phyloP scores from a whole-genome alignment of 1,139 yeast species.

The Taiozyma onychis region DNA sequence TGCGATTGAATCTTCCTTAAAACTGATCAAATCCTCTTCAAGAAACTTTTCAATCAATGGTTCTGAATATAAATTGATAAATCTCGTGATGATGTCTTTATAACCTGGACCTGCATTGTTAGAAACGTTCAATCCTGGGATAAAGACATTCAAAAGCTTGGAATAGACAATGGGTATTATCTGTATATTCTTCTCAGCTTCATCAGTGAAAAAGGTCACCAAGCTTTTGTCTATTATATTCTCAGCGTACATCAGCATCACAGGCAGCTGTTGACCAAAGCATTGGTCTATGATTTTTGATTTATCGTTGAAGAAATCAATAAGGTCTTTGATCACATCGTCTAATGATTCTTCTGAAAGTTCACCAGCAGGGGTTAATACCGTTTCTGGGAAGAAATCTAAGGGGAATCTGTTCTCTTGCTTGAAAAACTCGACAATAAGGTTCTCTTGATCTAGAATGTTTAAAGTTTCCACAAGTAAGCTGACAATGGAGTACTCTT shows the following conservation, averaged over 20 bases:
- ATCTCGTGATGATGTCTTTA: slow-evolving; percentile 23
- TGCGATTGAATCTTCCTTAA: slow-evolving; percentile 25
- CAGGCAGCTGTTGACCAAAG: slow-evolving; percentile 30
- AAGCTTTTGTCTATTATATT: slow-evolving; percentile 34
- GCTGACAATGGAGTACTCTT: slow-evolving; percentile 38
- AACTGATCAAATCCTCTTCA: slow-evolving; percentile 32
- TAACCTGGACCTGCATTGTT: slow-evolving; percentile 28
- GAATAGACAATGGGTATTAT: slow-evolving; percentile 28
- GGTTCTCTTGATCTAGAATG: slow-evolving; percentile 33
- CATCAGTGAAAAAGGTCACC: slow-evolving; percentile 40
- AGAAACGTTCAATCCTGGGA: slow-evolving; percentile 24
- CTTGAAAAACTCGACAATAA: slow-evolving; percentile 41
- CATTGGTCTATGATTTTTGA: slow-evolving; percentile 28
- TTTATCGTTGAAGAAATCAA: slow-evolving; percentile 27
- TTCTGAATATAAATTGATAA: slow-evolving; percentile 30
- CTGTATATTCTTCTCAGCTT: slow-evolving; percentile 44
- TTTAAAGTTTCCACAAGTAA: slow-evolving; percentile 34
- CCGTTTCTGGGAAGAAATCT: slow-evolving; percentile 27
- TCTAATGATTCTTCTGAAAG: slow-evolving; percentile 25
- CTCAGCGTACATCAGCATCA: slow-evolving; percentile 31
- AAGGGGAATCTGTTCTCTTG: slow-evolving; percentile 39
- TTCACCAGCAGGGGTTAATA: slow-evolving; percentile 25
- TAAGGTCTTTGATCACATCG: slow-evolving; percentile 21
- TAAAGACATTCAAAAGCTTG: slow-evolving; percentile 20
- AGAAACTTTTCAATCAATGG: slow-evolving; percentile 34